phyloP scores from a whole-genome alignment of 2,329 filamentous ascomycete genomes.

The Cordyceps cicadae region DNA sequence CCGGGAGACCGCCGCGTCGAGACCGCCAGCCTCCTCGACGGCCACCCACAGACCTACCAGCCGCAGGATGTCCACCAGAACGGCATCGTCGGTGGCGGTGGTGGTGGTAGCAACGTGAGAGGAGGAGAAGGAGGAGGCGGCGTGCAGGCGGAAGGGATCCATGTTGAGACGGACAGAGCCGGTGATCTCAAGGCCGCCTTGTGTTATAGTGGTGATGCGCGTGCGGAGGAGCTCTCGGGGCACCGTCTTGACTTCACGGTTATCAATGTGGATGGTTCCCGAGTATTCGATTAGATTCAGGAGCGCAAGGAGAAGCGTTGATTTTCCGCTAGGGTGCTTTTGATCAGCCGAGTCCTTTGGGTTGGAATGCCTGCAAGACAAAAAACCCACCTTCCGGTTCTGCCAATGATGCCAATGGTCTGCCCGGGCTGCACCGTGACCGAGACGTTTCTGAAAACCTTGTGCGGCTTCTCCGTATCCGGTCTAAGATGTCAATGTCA shows the following conservation, averaged over 20 bases:
- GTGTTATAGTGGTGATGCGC: conserved; percentile 34
- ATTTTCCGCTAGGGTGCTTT: neutral
- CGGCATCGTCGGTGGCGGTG: neutral
- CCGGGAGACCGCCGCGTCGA: neutral
- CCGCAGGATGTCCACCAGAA: conserved; percentile 9
- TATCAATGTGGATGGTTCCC: conserved; percentile 32
- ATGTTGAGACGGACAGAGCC: conserved; percentile 37
- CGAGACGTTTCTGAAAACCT: conserved; percentile 19
- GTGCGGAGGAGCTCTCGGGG: conserved; percentile 32
- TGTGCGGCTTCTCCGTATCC: neutral
- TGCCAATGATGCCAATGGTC: conserved; percentile 28
- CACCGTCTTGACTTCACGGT: conserved; percentile 29
- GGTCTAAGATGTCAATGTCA: neutral
- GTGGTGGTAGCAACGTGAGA: neutral
- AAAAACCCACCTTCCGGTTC: conserved; percentile 22
- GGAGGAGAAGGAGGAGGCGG: conserved; percentile 2
- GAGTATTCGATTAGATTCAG: neutral
- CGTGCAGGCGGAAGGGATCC: neutral
- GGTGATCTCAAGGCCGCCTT: conserved; percentile 35
- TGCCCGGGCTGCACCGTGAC: conserved; percentile 19
- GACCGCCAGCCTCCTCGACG: neutral
- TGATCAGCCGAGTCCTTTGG: neutral
- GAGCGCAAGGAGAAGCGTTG: neutral
- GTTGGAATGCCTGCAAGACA: no score
- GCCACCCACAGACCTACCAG: neutral